Percentiles rank a stretch among this genome's conserved stretches.
Evolutionary conservation across 495 filamentous ascomycete genomes (phyloP).

Genomic region (Xylaria scruposa): DNA sequence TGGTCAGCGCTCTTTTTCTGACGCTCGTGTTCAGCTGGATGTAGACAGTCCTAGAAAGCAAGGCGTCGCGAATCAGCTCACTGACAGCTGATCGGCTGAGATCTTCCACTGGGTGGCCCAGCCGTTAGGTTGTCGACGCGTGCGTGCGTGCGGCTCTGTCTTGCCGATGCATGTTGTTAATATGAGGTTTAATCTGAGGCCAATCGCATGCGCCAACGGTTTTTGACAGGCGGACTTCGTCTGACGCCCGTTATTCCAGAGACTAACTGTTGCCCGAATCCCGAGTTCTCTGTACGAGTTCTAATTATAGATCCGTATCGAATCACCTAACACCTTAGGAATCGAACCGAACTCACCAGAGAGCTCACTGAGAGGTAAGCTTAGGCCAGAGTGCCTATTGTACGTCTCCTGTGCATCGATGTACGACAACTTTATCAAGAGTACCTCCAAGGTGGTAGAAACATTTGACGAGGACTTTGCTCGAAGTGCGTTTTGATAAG

Average conservation of each 20-base stretch:
- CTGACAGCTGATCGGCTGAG: constrained; percentile 12
- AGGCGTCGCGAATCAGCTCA: constrained; percentile 7
- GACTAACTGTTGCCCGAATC: background rate
- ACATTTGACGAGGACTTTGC: too few relatives aligned
- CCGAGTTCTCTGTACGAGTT: background rate
- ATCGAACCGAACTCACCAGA: too few relatives aligned
- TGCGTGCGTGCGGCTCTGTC: constrained; percentile 7
- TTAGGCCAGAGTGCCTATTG: too few relatives aligned
- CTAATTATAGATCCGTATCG: constrained; percentile 21
- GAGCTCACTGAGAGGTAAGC: too few relatives aligned
- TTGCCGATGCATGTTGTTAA: background rate
- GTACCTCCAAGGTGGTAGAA: too few relatives aligned
- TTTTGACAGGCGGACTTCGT: too few relatives aligned
- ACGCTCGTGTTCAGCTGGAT: constrained; percentile 6
- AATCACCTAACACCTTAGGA: background rate
- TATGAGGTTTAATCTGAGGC: too few relatives aligned
- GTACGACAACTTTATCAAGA: too few relatives aligned
- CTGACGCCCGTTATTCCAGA: background rate
- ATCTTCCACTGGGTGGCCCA: background rate
- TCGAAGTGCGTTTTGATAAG: too few relatives aligned
- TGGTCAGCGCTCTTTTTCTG: background rate
- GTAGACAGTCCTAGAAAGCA: background rate
- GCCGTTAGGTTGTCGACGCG: background rate
- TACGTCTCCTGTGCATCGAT: too few relatives aligned
- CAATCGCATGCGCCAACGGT: too few relatives aligned